Evolutionary conservation across 331 rosid species (phyloP).

Genomic region (Acacia pycnantha): DNA sequence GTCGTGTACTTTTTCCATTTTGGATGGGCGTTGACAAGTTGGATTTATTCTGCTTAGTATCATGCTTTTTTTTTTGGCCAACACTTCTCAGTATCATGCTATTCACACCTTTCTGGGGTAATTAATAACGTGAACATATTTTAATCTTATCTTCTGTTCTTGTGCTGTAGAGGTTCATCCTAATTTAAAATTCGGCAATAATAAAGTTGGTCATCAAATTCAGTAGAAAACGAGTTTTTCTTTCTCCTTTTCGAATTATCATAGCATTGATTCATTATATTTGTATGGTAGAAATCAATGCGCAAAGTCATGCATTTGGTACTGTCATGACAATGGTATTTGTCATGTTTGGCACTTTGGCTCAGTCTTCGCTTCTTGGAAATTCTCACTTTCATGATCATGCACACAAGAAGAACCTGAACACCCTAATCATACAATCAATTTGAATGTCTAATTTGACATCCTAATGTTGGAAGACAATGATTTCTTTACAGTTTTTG

Average conservation of each 20-base stretch:
- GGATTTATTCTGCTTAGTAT: not conserved
- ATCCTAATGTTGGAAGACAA: not conserved
- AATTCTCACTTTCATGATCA: not conserved
- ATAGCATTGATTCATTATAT: not conserved
- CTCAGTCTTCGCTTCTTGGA: not conserved
- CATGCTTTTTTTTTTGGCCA: too few species aligned
- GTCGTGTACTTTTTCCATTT: not conserved
- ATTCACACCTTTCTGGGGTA: not conserved
- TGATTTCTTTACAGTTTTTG: not conserved
- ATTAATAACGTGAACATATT: not conserved
- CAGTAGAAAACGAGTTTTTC: not conserved
- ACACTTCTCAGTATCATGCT: not conserved
- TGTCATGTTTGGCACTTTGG: not conserved
- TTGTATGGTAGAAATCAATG: not conserved
- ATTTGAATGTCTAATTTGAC: not conserved
- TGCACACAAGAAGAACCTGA: not conserved
- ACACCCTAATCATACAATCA: not conserved
- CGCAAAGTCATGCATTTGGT: not conserved
- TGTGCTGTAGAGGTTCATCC: not conserved
- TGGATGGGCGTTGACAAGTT: not conserved
- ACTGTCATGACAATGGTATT: not conserved
- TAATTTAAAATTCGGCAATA: not conserved
- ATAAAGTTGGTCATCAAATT: not conserved
- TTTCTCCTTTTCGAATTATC: not conserved
- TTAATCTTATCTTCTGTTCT: not conserved